Base-by-base conservation (phyloP, 108 stramenopile genomes). In the Cyclotella choctawhatcheeana region DNA sequence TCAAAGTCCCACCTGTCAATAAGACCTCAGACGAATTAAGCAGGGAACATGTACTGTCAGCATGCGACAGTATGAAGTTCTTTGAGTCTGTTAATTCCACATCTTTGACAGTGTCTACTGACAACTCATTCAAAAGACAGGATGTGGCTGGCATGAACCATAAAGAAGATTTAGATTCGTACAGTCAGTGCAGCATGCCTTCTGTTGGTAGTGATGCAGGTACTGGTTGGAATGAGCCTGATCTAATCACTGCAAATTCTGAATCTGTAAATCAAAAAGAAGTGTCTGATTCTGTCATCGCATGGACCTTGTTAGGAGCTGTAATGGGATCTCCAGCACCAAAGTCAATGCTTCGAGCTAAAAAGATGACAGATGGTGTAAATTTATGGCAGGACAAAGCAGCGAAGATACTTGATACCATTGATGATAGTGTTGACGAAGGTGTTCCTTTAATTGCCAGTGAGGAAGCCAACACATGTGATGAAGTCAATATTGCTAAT, bases 281-380 rank as follows among this genome's bases (percentile, higher is more conserved):
- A 5, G 10, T 22, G 20, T 40, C 35, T 0, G 22, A 40, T 21
- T 35, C 59, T 30, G 59, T 60, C 21, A 60, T 60, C 40, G 59
- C 59, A 40, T 60, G n/a, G 59, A 43, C 59, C 10, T 37, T 37
- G 13, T 24, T 60, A 29, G 59, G 59, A 26, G 59, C 59, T 2
- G 59, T 60, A 3, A 60, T 60, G 59, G 59, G 59, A 6, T 60
- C 59, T 16, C 59, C 59, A 2, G 59, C 35, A 22, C 59, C 59
- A 13, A n/a, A 60, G 59, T 37, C 59, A 5, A 35, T 60, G 22
- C 34, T 60, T 6, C 34, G 21, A 27, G 37, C 35, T 37, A 26
- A 40, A 3, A 60, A 60, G 22, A 60, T 3, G 20, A 21, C n/a
- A 3, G 3, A 40, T 10, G 35, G 27, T 37, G 22, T 20, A 10